A percentile compares a stretch with the other conserved stretches of the same genome.
These are phyloP conservation scores for Plasmodium reichenowi DNA, from an alignment of 169 alveolate species.

Conservation along the genomic window DNA sequence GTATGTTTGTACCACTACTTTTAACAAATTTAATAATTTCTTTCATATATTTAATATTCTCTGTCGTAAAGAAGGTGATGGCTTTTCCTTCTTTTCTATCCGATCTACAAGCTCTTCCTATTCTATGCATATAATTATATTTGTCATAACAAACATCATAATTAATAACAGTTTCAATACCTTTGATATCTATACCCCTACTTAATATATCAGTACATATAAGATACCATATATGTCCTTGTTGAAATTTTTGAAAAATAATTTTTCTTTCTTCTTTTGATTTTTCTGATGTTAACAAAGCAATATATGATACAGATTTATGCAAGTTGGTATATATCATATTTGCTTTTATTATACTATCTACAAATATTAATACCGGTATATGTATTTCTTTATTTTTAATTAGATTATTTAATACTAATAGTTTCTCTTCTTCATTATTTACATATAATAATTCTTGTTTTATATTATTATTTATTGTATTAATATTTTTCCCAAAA, in stretches of 20 bases:
- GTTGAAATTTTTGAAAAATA: constrained; percentile 17
- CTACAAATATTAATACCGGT: constrained; percentile 60
- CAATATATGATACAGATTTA: constrained; percentile 14
- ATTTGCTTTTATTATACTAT: constrained; percentile 48
- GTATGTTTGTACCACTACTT: constrained; percentile 45
- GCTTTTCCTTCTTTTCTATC: constrained; percentile 91
- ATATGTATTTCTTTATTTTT: constrained; percentile 47
- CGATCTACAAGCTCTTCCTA: constrained; percentile 99
- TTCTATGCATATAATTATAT: constrained; percentile 96
- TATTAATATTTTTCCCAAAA: constrained; percentile 60
- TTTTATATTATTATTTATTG: constrained; percentile 58
- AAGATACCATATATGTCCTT: constrained; percentile 65
- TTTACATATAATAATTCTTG: constrained; percentile 71
- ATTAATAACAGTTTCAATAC: constrained; percentile 96
- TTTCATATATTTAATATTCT: constrained; percentile 47
- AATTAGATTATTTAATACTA: constrained; percentile 53
- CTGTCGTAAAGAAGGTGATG: constrained; percentile 36
- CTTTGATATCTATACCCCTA: constrained; percentile 98
- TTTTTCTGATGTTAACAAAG: constrained; percentile 36
- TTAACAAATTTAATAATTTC: constrained; percentile 52
- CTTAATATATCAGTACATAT: constrained; percentile 65
- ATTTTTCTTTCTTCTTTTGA: constrained; percentile 55
- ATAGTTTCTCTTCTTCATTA: constrained; percentile 50
- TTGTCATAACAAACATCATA: constrained; percentile 97
- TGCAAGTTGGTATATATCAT: constrained; percentile 9